These are phyloP conservation scores for Rosa lucieae DNA, from an alignment of 306 rosid species.

Conservation along the genomic window DNA sequence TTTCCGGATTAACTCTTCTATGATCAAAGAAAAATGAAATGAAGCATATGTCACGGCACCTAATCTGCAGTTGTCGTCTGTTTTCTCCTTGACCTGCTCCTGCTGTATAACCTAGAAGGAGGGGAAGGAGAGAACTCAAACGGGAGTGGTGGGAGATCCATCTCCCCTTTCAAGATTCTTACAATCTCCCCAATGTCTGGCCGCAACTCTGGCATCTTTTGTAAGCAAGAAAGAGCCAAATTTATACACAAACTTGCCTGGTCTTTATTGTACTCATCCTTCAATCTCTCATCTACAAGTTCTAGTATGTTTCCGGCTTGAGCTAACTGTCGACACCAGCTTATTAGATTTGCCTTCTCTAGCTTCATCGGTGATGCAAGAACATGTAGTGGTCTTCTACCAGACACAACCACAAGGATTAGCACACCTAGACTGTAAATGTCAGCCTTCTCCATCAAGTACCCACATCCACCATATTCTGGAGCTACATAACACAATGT, in stretches of 20 bases:
- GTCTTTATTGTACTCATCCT: constrained; percentile 65
- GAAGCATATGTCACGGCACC: constrained; percentile 25
- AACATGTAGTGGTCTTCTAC: constrained; percentile 87
- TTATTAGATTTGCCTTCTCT: constrained; percentile 85
- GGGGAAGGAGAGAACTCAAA: constrained; percentile 93
- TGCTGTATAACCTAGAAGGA: constrained; percentile 69
- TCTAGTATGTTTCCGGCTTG: constrained; percentile 75
- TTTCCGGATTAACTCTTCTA: constrained; percentile 14
- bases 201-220: constrained; percentile 81
- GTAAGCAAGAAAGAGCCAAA: constrained; percentile 77
- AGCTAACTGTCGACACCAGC: constrained; percentile 94
- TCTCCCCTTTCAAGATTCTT: constrained; percentile 80
- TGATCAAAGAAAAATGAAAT: constrained; percentile 6
- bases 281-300: constrained; percentile 78
- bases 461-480: constrained; percentile 83
- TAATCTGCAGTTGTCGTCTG: constrained; percentile 47
- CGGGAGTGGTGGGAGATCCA: constrained; percentile 77
- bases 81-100: constrained; percentile 71
- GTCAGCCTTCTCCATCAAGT: constrained; percentile 86
- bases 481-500: constrained; percentile 91
- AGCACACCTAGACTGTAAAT: constrained; percentile 91
- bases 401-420: constrained; percentile 86
- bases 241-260: constrained; percentile 83
- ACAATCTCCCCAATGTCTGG: constrained; percentile 87
- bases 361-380: constrained; percentile 96